These are phyloP conservation scores for Aspergillus steynii DNA, from an alignment of 495 filamentous ascomycete genomes.

Conservation along the genomic window DNA sequence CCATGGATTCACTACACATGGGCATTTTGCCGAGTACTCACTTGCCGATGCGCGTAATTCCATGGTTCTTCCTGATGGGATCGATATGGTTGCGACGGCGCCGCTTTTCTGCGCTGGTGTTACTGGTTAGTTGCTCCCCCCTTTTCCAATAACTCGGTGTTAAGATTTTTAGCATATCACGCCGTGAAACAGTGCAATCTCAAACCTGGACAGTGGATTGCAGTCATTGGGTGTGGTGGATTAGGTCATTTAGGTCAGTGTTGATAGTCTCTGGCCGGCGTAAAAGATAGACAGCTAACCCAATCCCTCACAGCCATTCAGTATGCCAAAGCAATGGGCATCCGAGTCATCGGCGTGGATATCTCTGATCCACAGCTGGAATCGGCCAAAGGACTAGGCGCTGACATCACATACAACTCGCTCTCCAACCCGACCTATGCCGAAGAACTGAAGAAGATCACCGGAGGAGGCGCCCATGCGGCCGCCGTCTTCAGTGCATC, in stretches of 20 bases:
- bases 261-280: conserved; percentile 18
- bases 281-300: no score
- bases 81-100: conserved; percentile 7
- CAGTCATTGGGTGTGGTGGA: conserved; percentile 50
- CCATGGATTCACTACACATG: conserved; percentile 11
- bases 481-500: conserved; percentile 16
- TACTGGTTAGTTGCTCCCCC: conserved; percentile 7
- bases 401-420: conserved; percentile 27
- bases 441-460: background rate
- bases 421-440: conserved; percentile 1
- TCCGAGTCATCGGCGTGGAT: conserved; percentile 73
- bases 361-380: conserved; percentile 72
- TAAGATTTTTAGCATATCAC: conserved; percentile 9
- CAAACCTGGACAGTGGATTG: conserved; percentile 12
- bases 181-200: conserved; percentile 13
- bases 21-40: conserved; percentile 13
- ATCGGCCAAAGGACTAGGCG: conserved; percentile 64
- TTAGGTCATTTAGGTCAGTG: conserved; percentile 42
- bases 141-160: background rate
- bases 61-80: conserved; percentile 5
- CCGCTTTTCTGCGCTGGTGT: conserved; percentile 16
- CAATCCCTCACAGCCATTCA: conserved; percentile 64
- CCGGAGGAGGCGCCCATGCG: conserved; percentile 13
- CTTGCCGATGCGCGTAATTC: conserved; percentile 7
- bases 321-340: conserved; percentile 86